These are phyloP conservation scores for Cystobasidiaceae sp. DNA, from an alignment of 1,284 basidiomycete genomes.

Conservation along the genomic window DNA sequence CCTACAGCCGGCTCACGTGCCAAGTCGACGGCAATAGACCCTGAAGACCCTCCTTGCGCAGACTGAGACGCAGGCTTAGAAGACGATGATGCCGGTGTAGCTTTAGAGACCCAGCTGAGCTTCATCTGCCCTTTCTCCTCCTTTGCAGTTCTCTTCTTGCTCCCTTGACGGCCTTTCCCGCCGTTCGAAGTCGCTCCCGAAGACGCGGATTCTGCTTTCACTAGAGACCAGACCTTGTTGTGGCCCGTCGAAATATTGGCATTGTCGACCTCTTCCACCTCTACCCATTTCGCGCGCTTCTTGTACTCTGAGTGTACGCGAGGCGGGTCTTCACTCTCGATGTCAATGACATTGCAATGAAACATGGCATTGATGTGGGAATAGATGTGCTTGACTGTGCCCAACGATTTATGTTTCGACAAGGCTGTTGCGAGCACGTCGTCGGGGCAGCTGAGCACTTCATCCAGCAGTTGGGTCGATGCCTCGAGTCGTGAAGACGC, in stretches of 20 bases:
- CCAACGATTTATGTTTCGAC: background rate
- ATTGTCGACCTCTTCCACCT: slow-evolving; percentile 11
- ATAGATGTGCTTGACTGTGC: slow-evolving; percentile 67
- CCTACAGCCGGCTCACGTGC: background rate
- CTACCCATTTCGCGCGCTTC: slow-evolving; percentile 10
- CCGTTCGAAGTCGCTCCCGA: background rate
- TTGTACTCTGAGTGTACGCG: slow-evolving; percentile 4
- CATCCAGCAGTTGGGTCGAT: slow-evolving; percentile 2
- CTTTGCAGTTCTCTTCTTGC: slow-evolving; percentile 6
- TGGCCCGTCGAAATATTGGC: slow-evolving; percentile 28
- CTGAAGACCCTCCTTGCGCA: background rate
- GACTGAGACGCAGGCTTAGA: no score
- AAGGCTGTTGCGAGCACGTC: background rate
- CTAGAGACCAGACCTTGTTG: slow-evolving; percentile 17
- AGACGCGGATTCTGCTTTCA: background rate
- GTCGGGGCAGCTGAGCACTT: background rate
- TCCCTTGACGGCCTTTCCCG: background rate
- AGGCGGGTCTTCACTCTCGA: slow-evolving; percentile 19
- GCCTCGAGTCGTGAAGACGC: background rate
- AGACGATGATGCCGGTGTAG: no score
- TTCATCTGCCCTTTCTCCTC: slow-evolving; percentile 20
- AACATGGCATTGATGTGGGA: slow-evolving; percentile 89
- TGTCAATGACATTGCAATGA: slow-evolving; percentile 56
- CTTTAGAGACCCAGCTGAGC: no score
- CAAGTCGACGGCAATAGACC: background rate